These are phyloP conservation scores for Nakataea oryzae DNA, from an alignment of 2,329 filamentous ascomycete genomes.

Conservation along the genomic window DNA sequence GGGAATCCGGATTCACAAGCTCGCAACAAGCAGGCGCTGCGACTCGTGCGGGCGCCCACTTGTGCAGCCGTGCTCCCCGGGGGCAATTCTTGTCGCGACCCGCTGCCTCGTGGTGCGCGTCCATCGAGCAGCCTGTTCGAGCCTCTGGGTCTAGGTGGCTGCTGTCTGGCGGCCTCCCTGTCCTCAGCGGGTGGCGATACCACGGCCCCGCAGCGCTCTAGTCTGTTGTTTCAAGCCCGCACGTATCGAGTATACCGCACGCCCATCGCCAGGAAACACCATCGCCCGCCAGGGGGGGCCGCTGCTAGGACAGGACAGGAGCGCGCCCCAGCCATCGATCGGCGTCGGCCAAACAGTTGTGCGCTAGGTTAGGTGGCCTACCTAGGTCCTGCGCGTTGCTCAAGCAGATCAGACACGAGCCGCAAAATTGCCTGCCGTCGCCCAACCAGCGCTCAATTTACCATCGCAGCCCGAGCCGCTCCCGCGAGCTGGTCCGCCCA, in stretches of 20 bases:
- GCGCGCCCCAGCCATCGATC: neutral
- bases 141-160: no score
- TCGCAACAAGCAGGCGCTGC: neutral
- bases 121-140: neutral
- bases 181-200: neutral
- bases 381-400: neutral
- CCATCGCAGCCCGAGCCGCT: neutral
- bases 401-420: neutral
- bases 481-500: neutral
- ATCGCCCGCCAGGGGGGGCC: neutral
- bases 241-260: neutral
- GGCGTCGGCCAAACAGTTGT: neutral
- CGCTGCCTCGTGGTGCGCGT: neutral
- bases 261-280: neutral
- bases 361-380: no score
- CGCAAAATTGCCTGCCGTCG: neutral
- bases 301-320: no score
- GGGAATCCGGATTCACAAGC: neutral
- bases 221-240: neutral
- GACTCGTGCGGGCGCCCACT: neutral
- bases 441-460: neutral
- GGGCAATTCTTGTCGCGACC: neutral
- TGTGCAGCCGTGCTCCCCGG: neutral
- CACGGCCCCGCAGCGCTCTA: neutral
- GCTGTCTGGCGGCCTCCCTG: neutral